Base-by-base conservation (phyloP, 1,284 basidiomycete genomes). In the Cutaneotrichosporon cavernicola region DNA sequence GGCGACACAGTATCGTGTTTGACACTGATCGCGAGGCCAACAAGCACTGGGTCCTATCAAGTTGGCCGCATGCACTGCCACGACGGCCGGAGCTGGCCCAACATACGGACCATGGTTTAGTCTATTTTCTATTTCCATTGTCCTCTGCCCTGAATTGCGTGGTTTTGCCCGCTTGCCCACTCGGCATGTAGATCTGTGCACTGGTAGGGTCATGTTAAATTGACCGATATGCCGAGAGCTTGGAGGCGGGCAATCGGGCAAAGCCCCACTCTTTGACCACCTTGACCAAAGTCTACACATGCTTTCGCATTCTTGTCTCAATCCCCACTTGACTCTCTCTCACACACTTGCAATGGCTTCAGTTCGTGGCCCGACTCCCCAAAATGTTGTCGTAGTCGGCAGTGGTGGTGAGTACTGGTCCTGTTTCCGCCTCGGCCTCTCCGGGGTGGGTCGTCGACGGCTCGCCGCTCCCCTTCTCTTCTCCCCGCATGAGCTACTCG, bases 381-480 rank as follows among this genome's bases (percentile, higher is more conserved):
- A 46, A 3, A 49, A 16, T 22, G 58, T 69, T 34, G 57, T 67
- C n/a, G 65, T 68, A 47, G 67, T 68, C 32, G 67, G 67, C 18
- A 46, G 65, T 22, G 67, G 67, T 26, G 67, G 67, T 68, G 56
- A 60, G 66, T 58, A 7, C 4, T 31, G 4, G 7, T 21, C 22
- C 38, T 11, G 5, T 14, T 18, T 16, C 16, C 40, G 13, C 14
- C 16, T 13, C 16, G 1, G 40, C 40, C 1, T 18, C 40, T 43
- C 40, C 9, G 40, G 40, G 1, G 40, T 16, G 40, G 1, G 40
- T 16, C 22, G 49, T 49, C 6, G 5, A 2, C 40, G 30, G 4
- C 40, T 51, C 21, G 47, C 4, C 21, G 21, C 47, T 21, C 10
- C 21, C 49, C 22, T 26, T 10, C 49, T 8, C 10, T 22, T 30